Evolutionary conservation across 192 early-diverging fungal genomes (phyloP).

Genomic region (Coemansia biformis): DNA sequence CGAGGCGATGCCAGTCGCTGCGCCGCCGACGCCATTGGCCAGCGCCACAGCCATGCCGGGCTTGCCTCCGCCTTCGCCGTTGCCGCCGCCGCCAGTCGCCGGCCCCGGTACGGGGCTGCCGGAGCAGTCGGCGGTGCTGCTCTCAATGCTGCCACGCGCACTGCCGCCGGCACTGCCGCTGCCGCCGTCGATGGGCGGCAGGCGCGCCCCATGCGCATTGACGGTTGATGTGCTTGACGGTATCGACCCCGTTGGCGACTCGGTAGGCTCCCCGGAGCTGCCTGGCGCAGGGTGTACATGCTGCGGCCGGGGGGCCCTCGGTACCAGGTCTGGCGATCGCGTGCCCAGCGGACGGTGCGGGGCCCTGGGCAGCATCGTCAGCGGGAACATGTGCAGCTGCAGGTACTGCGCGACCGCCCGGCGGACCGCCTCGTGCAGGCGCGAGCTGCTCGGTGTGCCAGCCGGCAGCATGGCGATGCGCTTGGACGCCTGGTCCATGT

Average conservation of each 20-base stretch:
- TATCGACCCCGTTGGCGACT: conserved; percentile 8
- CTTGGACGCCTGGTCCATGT: conserved; percentile 60
- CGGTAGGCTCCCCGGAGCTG: not conserved
- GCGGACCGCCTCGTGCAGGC: conserved; percentile 62
- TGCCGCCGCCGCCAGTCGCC: not conserved
- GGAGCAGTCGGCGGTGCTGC: conserved; percentile 3
- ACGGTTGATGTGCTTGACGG: conserved; percentile 19
- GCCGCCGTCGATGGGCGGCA: not conserved
- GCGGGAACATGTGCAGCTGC: conserved; percentile 73
- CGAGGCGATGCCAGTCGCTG: conserved; percentile 12
- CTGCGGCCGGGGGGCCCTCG: too few species aligned
- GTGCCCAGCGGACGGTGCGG: conserved; percentile 50
- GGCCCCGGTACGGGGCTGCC: not conserved
- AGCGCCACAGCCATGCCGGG: not conserved
- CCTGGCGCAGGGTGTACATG: conserved; percentile 1
- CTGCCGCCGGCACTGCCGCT: conserved; percentile 3
- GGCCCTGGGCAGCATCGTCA: conserved; percentile 63
- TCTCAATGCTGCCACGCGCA: not conserved
- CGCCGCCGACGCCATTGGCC: conserved; percentile 4
- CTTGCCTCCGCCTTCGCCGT: not conserved
- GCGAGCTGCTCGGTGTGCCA: conserved; percentile 43
- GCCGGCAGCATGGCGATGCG: conserved; percentile 55
- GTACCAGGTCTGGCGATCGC: too few species aligned
- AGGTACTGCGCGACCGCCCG: conserved; percentile 62
- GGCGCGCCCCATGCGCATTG: not conserved